Evolutionary conservation across 352 stramenopile genomes (phyloP).

Genomic region (Aphanomyces cochlioides): DNA sequence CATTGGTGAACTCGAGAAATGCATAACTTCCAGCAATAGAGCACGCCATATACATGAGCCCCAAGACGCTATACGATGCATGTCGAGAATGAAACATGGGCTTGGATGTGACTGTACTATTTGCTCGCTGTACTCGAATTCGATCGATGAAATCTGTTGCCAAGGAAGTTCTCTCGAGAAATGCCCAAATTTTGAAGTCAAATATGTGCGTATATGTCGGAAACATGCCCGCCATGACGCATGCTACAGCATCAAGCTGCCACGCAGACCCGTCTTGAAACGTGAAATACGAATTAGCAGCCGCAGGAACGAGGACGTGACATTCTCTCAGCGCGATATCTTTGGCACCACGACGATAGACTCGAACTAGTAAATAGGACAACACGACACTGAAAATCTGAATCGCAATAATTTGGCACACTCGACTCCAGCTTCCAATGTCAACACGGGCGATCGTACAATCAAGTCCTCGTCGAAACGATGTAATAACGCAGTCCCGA

Average conservation of each 20-base stretch:
- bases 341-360: no score
- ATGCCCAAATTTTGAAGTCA: slow-evolving; percentile 23
- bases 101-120: no score
- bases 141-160: no score
- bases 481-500: neutral
- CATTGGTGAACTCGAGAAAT: slow-evolving; percentile 7
- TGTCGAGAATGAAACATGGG: neutral
- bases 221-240: slow-evolving; percentile 21
- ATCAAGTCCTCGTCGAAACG: neutral
- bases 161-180: neutral
- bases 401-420: neutral
- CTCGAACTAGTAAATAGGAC: no score
- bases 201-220: neutral
- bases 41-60: slow-evolving; percentile 15
- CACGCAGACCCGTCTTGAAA: neutral
- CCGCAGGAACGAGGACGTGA: neutral
- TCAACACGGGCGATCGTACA: slow-evolving; percentile 4
- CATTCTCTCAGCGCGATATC: neutral
- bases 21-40: slow-evolving; percentile 11
- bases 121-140: no score
- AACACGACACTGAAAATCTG: neutral
- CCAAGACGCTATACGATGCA: neutral
- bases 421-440: slow-evolving; percentile 16
- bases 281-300: neutral
- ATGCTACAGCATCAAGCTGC: slow-evolving; percentile 14